Percentiles rank a stretch among this genome's conserved stretches.
These are phyloP conservation scores for Ganoderma boninense DNA, from an alignment of 1,284 basidiomycete species.

Conservation along the genomic window DNA sequence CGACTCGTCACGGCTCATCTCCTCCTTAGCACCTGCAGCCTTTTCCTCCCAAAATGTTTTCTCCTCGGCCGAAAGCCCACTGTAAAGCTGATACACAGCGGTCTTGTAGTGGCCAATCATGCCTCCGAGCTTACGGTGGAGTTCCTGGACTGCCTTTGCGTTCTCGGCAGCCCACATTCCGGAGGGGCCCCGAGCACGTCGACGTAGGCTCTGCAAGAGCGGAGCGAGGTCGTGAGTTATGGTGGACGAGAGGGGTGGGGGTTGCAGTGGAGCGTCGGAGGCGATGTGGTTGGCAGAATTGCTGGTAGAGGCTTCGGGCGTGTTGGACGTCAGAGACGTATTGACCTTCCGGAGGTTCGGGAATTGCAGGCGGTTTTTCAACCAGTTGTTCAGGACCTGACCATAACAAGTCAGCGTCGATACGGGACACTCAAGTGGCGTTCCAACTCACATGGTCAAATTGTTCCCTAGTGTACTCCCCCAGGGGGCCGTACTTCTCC, in stretches of 20 bases:
- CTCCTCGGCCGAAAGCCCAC: neutral
- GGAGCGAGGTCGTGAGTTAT: neutral
- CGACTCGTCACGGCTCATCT: neutral
- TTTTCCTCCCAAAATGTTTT: neutral
- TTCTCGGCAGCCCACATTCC: neutral
- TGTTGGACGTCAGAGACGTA: no score
- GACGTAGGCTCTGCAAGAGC: neutral
- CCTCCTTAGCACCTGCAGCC: neutral
- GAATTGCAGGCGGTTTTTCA: neutral
- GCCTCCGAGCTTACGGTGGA: neutral
- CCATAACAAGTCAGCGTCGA: no score
- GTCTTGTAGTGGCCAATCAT: neutral
- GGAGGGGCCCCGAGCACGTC: neutral
- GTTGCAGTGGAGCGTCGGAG: no score
- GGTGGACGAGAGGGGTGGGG: neutral
- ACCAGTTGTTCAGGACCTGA: neutral
- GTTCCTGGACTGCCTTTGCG: neutral
- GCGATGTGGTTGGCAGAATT: no score
- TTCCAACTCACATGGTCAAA: neutral
- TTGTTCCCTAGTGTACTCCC: neutral
- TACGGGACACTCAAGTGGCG: no score
- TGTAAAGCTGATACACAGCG: neutral
- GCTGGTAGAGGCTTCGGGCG: no score
- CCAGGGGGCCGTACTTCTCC: neutral
- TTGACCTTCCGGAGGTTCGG: neutral